phyloP scores from a whole-genome alignment of 2,329 filamentous ascomycete genomes.

The Pseudogymnoascus sp. region DNA sequence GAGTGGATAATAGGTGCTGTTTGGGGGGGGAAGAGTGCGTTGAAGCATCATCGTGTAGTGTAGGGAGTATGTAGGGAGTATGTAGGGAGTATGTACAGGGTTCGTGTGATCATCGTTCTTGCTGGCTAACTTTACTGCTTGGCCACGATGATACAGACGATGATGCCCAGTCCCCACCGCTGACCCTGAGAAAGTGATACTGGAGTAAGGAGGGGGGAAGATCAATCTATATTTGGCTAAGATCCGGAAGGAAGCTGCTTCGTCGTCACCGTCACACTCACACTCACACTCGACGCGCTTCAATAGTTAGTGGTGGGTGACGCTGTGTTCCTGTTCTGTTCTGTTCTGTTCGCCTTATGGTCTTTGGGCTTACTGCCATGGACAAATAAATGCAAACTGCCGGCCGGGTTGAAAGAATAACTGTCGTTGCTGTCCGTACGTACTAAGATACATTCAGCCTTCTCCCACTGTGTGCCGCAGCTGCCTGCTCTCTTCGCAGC shows the following conservation, averaged over 20 bases:
- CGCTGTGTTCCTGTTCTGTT: not conserved
- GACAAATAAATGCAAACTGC: not conserved
- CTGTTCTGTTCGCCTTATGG: not conserved
- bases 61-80: not conserved
- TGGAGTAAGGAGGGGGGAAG: not conserved
- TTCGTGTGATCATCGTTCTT: not conserved
- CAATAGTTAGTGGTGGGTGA: too few relatives aligned
- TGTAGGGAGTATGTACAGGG: not conserved
- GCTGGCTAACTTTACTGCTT: not conserved
- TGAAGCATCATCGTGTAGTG: not conserved
- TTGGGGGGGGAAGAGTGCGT: not conserved
- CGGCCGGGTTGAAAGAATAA: not conserved
- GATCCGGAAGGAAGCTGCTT: not conserved
- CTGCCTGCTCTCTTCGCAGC: not conserved
- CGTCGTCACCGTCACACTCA: not conserved
- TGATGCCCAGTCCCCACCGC: slow-evolving; percentile 1
- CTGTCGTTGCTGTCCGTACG: not conserved
- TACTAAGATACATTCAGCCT: not conserved
- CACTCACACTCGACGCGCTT: not conserved
- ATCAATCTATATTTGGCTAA: slow-evolving; percentile 6
- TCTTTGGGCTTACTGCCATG: not conserved
- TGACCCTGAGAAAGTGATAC: slow-evolving; percentile 4
- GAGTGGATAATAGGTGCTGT: not conserved
- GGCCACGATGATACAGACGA: slow-evolving; percentile 1
- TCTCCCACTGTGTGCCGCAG: not conserved